Evolutionary conservation across 106 monocot genomes (phyloP), one percentile per base, ranked within the genome.

Genomic region (Acanthochlamys bracteata): DNA sequence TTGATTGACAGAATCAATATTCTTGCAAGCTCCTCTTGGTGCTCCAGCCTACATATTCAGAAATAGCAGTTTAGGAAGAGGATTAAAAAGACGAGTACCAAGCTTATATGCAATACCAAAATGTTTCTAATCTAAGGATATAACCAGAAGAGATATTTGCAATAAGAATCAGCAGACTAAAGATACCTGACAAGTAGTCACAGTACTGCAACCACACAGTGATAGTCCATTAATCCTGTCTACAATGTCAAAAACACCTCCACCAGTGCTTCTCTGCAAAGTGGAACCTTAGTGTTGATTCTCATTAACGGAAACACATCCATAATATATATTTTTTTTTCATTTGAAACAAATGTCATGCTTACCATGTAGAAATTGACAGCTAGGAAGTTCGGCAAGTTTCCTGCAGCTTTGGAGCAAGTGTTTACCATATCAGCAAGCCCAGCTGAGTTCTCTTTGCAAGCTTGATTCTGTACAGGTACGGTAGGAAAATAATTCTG

Each of bases 361-460:
- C 42, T 39, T 84, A 95, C 95, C 95, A 95, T 87, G 82, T 95
- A 95, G 66, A 82, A 95, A 27, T 95, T 95, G 14, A 95, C 82
- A 12, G 95, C 86, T 22, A 95, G 58, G 52, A 88, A 92, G 68
- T 87, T 92, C 16, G 92, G 92, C 79, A 65, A 49, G 70, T 80
- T 95, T 45, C 86, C 94, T 47, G 90, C 84, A 63, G 95, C 82
- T 68, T 80, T 82, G 59, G 82, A 95, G 59, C 95, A 95, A 19
- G 78, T 51, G 55, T 71, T 66, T 55, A 87, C 84, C 90, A 95
- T 90, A 64, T 87, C 77, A 59, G 84, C 67, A 69, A 90, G 80
- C 25, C 78, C 79, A 33, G 39, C 71, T 4, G 95, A 95, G 66
- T 95, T 76, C 64, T 95, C 95, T 53, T 83, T 86, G 80, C 90